These are phyloP conservation scores for Suillus lakei DNA, from an alignment of 768 basidiomycete genomes.

Conservation along the genomic window DNA sequence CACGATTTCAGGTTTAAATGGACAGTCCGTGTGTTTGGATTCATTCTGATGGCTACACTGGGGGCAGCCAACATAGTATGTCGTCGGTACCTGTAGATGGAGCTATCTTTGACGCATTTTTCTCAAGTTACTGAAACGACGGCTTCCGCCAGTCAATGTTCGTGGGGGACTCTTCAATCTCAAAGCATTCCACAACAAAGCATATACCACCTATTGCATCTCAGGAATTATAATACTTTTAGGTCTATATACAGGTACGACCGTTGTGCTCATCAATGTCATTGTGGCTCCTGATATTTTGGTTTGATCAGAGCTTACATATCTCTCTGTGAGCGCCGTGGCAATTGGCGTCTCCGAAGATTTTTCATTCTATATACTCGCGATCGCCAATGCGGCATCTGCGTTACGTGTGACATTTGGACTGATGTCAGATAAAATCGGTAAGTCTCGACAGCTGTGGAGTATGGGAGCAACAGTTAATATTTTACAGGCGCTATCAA, in stretches of 20 bases:
- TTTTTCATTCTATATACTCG: conserved; percentile 67
- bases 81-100: conserved; percentile 20
- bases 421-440: conserved; percentile 56
- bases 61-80: conserved; percentile 58
- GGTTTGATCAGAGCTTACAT: conserved; percentile 58
- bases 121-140: conserved; percentile 41
- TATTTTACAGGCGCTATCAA: conserved; percentile 61
- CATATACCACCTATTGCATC: conserved; percentile 60
- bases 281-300: conserved; percentile 15
- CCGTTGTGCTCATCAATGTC: background rate
- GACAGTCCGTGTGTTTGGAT: conserved; percentile 75
- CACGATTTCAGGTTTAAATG: conserved; percentile 60
- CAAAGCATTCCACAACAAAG: conserved; percentile 48
- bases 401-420: conserved; percentile 61
- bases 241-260: conserved; percentile 68
- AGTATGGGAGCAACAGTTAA: background rate
- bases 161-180: conserved; percentile 64
- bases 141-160: conserved; percentile 57
- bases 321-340: conserved; percentile 62
- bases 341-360: conserved; percentile 50
- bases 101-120: background rate
- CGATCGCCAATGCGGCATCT: conserved; percentile 71
- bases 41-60: conserved; percentile 59
- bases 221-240: conserved; percentile 65
- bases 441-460: conserved; percentile 33